Evolutionary conservation across 768 basidiomycete genomes (phyloP), one percentile per base, ranked within the genome.

Genomic region (Exsudoporus frostii): DNA sequence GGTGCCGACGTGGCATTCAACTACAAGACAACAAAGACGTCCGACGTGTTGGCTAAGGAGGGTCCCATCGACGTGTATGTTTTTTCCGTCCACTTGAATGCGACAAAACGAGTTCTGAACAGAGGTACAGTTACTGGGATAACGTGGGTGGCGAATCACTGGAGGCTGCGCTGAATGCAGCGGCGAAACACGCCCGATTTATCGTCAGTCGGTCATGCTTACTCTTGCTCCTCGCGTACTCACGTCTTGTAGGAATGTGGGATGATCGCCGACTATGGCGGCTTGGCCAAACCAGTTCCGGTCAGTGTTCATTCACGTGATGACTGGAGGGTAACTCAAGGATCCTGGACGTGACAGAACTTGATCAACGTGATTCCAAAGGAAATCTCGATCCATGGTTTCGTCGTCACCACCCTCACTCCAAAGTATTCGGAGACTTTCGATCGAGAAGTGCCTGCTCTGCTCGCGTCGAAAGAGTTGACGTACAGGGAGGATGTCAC

Each of bases 1-100:
- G 88, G 86, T 1, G 80, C 82, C 0, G 86, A 90, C 58, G 77
- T 85, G 7, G 82, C 76, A 1, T 88, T 88, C 73, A 88, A 90
- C 66, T 89, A 86, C 71, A 86, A 90, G 75, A 87, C 77, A 0
- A 72, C 73, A 1, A 71, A 72, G 43, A 82, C 79, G 0, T 60
- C 60, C 1, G 79, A 84, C 11, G 71, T 85, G 3, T 69, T 91
- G 36, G 62, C 64, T 54, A 75, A 75, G 52, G 76, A 88, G 57
- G 85, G 85, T 2, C 80, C 78, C 0, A 74, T 86, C 41, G 73
- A 84, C 59, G 67, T 84, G 71, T 82, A 67, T 53, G 58, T 60
- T 41, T 13, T 33, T 6, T 9, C 13, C 20, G 1, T 13, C 20
- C 22, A 2, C 19, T 1, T 7, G 13, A 44, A 33, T 5, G 7